Evolutionary conservation across 2,329 filamentous ascomycete species (phyloP), one percentile per base, ranked within the genome.

Genomic region (Fusarium sp.): DNA sequence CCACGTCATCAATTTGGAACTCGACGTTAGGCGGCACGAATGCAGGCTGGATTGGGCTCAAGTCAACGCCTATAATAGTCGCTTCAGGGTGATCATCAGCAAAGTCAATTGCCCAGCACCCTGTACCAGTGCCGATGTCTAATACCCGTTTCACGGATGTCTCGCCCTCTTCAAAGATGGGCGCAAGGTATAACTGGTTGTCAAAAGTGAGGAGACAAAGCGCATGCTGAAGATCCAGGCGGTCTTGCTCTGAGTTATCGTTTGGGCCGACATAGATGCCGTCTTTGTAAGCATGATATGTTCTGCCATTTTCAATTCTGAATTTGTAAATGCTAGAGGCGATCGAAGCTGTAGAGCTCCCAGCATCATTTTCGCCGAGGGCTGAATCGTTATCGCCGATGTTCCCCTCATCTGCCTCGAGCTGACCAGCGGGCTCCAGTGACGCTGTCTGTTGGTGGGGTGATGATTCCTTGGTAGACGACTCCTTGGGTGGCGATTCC

Each of bases 261-360:
- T 69, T 72, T 5, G 70, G 70, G 10, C 55, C 49, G 2, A 61
- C 31, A 39, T 72, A 72, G 4, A 42, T 54, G 14, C 70, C 68
- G 8, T 79, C 78, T 35, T 78, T 78, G 57, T 75, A 73, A 4
- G 61, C 72, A 38, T 79, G 77, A 37, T 78, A 78, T 1, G 75
- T 77, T 12, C 77, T 69, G 10, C 77, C 77, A 29, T 78, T 78
- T 27, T 78, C 76, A 29, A 65, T 38, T 31, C 77, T 66, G 29
- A 69, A 77, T 11, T 67, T 70, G 29, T 73, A 63, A 27, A 78
- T 67, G 9, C 66, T 75, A 1, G 59, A 68, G 29, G 51, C 46
- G 9, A 78, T 19, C 5, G 73, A 77, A 6, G 69, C 67, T 14
- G 70, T 78, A 12, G 63, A 63, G 42, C 60, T 72, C 21, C 57